These are phyloP conservation scores for Psidium friedrichsthalianum DNA, from an alignment of 345 rosid genomes.

Conservation along the genomic window DNA sequence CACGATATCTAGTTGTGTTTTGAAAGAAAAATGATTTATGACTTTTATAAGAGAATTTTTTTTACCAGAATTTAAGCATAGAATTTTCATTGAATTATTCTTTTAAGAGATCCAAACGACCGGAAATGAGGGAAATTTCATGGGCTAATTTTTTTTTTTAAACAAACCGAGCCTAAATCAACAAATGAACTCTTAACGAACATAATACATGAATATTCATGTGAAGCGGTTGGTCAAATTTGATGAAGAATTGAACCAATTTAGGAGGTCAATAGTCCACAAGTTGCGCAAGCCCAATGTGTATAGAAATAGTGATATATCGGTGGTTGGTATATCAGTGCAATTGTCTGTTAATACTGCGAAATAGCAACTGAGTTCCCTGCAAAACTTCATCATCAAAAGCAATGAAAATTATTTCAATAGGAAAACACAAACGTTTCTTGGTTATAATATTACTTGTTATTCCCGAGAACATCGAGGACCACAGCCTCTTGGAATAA, in stretches of 20 bases:
- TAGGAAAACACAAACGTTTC: neutral
- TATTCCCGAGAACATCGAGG: neutral
- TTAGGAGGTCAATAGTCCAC: neutral
- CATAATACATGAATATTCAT: too few relatives aligned
- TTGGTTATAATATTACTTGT: neutral
- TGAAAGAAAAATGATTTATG: too few relatives aligned
- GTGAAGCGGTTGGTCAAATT: neutral
- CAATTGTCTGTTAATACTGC: neutral
- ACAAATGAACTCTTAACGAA: too few relatives aligned
- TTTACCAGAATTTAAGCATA: too few relatives aligned
- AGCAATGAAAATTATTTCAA: neutral
- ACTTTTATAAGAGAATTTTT: too few relatives aligned
- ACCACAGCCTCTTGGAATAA: neutral
- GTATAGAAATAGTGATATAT: neutral
- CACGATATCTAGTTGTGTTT: too few relatives aligned
- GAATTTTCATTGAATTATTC: too few relatives aligned
- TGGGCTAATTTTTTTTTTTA: too few relatives aligned
- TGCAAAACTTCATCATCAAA: neutral
- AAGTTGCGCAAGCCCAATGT: neutral
- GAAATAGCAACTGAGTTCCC: neutral
- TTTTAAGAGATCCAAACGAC: too few relatives aligned
- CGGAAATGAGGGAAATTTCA: too few relatives aligned
- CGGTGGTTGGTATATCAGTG: neutral
- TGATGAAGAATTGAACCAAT: neutral
- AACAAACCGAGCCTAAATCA: too few relatives aligned